These are phyloP conservation scores for Malassezia obtusa DNA, from an alignment of 1,284 basidiomycete species.

Conservation along the genomic window DNA sequence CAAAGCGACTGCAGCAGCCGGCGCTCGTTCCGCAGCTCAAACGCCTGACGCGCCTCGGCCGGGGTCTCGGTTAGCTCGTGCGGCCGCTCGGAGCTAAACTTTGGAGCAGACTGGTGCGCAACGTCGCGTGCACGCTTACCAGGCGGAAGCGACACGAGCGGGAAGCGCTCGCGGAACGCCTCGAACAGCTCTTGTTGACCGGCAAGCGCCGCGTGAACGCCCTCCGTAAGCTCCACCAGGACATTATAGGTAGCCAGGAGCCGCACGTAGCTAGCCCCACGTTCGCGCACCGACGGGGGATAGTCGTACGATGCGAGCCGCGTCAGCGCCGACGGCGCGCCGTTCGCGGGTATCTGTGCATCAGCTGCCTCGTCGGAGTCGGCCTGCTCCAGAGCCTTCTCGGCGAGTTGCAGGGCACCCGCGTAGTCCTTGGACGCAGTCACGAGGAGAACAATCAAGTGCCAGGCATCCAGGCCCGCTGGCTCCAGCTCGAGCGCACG, in stretches of 20 bases:
- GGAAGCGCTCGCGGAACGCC: constrained; percentile 55
- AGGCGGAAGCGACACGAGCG: background rate
- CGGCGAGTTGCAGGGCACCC: constrained; percentile 67
- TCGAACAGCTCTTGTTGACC: constrained; percentile 77
- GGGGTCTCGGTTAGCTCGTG: constrained; percentile 20
- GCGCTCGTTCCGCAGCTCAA: constrained; percentile 19
- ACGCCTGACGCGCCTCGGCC: constrained; percentile 16
- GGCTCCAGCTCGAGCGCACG: constrained; percentile 64
- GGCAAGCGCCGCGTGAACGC: constrained; percentile 69
- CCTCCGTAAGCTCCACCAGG: constrained; percentile 72
- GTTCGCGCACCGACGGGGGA: constrained; percentile 57
- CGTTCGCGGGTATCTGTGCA: constrained; percentile 34
- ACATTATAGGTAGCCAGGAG: constrained; percentile 77
- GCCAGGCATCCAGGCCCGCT: constrained; percentile 72
- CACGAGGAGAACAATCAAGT: constrained; percentile 73
- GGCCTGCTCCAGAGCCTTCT: constrained; percentile 53
- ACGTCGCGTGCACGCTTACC: background rate
- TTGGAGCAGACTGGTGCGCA: background rate
- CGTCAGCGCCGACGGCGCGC: constrained; percentile 24
- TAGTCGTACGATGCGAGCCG: constrained; percentile 53
- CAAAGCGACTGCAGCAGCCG: constrained; percentile 68
- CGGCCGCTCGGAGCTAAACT: constrained; percentile 6
- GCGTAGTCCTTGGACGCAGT: constrained; percentile 71
- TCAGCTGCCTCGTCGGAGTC: constrained; percentile 36
- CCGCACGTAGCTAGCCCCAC: constrained; percentile 70